These are phyloP conservation scores for Aspergillus alliaceus DNA, from an alignment of 2,329 filamentous ascomycete genomes.

Conservation along the genomic window DNA sequence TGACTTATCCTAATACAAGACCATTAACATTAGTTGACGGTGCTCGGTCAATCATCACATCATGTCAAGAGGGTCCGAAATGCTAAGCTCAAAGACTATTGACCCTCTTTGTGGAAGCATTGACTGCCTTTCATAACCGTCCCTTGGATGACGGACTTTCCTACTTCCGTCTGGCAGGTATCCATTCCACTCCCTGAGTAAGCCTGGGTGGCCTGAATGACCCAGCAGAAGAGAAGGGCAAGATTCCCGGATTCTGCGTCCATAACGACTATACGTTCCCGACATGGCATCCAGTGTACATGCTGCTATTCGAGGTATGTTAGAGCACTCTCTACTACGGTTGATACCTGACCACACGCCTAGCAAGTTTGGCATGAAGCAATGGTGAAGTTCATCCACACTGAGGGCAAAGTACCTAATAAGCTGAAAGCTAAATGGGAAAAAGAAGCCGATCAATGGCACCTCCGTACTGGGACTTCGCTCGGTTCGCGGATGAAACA, in stretches of 20 bases:
- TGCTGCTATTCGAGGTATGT: constrained; percentile 6
- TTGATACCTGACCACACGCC: background rate
- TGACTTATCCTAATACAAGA: too few species aligned
- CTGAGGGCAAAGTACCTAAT: background rate
- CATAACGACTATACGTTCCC: constrained; percentile 5
- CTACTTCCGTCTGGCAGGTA: background rate
- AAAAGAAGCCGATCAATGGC: background rate
- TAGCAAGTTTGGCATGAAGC: background rate
- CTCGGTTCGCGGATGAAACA: background rate
- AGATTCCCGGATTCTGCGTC: constrained; percentile 1
- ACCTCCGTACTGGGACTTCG: background rate
- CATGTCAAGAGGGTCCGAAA: too few species aligned
- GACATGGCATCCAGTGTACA: constrained; percentile 8
- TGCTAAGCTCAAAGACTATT: too few species aligned
- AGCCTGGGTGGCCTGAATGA: background rate
- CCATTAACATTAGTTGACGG: too few species aligned
- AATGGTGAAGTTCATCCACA: background rate
- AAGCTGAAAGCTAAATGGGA: background rate
- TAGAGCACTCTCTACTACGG: background rate
- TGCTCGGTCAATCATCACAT: too few species aligned
- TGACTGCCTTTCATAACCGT: background rate
- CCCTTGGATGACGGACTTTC: background rate
- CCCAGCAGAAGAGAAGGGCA: background rate
- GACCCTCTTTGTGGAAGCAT: background rate
- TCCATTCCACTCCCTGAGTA: background rate